Evolutionary conservation across 2,329 filamentous ascomycete genomes (phyloP).

Genomic region (Ophiostoma triangulosporum): DNA sequence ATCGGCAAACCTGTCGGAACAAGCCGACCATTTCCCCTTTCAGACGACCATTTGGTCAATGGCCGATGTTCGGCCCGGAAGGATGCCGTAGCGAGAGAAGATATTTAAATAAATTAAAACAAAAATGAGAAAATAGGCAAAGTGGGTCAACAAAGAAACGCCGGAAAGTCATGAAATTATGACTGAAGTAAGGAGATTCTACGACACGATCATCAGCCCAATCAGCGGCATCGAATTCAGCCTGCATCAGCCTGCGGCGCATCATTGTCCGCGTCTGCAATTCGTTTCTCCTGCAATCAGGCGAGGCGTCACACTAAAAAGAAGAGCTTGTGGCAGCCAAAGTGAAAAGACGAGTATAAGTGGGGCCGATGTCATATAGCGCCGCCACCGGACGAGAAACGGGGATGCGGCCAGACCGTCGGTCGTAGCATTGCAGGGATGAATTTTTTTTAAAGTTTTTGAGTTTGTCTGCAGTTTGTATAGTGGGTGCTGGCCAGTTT

Average conservation of each 20-base stretch:
- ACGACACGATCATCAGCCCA: neutral
- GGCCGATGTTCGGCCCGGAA: neutral
- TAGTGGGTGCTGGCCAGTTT: too few species aligned
- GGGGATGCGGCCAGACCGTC: constrained; percentile 5
- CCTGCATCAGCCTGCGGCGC: neutral
- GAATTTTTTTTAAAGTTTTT: neutral
- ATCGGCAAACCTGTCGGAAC: neutral
- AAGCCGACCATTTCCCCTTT: neutral
- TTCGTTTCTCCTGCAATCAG: neutral
- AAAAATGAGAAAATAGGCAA: neutral
- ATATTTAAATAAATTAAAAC: neutral
- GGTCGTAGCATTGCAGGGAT: neutral
- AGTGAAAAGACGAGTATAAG: neutral
- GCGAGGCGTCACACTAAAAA: neutral
- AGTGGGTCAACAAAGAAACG: too few species aligned
- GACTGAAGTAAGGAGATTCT: too few species aligned
- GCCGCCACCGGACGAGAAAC: constrained; percentile 7
- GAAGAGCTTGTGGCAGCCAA: neutral
- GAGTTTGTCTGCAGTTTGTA: neutral
- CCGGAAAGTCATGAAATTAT: too few species aligned
- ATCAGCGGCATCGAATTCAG: neutral
- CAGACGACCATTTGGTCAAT: neutral
- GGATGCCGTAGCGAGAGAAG: neutral
- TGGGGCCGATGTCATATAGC: neutral
- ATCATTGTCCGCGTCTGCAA: neutral